A percentile compares a stretch with the other conserved stretches of the same genome.
Conservation (phyloP, 371 early-diverging fungal species). For the Mucor plumbeus region DNA sequence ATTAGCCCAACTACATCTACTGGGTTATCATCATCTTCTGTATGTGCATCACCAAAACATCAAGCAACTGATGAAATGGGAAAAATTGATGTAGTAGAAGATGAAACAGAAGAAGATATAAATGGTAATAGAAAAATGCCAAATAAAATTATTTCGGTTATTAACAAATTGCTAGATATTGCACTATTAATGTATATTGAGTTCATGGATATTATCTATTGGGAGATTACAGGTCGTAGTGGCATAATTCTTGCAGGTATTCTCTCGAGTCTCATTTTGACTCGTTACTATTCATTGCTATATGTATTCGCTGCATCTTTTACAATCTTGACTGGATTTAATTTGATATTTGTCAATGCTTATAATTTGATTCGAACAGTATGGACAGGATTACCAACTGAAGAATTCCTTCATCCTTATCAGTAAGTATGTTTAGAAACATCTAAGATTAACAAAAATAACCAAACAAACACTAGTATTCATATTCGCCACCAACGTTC, state of each 20-base stretch:
- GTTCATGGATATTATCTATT: slow-evolving; percentile 42
- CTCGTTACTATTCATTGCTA: slow-evolving; percentile 56
- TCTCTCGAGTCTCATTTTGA: slow-evolving; percentile 44
- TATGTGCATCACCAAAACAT: slow-evolving; percentile 1
- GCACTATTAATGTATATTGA: slow-evolving; percentile 7
- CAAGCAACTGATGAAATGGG: neutral
- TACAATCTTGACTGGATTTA: slow-evolving; percentile 52
- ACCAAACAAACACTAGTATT: slow-evolving; percentile 26
- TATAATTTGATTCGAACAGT: slow-evolving; percentile 38
- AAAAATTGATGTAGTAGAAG: neutral
- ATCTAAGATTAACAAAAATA: neutral
- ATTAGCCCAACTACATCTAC: slow-evolving; percentile 5
- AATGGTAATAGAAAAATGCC: neutral
- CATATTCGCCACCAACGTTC: slow-evolving; percentile 34
- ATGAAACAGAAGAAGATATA: neutral
- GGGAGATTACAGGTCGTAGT: slow-evolving; percentile 54
- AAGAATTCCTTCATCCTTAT: slow-evolving; percentile 45
- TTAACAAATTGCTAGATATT: slow-evolving; percentile 10
- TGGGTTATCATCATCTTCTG: neutral
- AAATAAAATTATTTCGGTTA: neutral
- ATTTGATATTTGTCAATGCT: slow-evolving; percentile 57
- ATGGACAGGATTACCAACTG: slow-evolving; percentile 44
- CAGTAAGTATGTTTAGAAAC: slow-evolving; percentile 16
- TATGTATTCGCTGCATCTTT: slow-evolving; percentile 50
- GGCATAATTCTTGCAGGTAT: slow-evolving; percentile 39